Percentiles rank a stretch among this genome's conserved stretches.
These are phyloP conservation scores for Fonsecaea monophora DNA, from an alignment of 2,329 filamentous ascomycete species.

Conservation along the genomic window DNA sequence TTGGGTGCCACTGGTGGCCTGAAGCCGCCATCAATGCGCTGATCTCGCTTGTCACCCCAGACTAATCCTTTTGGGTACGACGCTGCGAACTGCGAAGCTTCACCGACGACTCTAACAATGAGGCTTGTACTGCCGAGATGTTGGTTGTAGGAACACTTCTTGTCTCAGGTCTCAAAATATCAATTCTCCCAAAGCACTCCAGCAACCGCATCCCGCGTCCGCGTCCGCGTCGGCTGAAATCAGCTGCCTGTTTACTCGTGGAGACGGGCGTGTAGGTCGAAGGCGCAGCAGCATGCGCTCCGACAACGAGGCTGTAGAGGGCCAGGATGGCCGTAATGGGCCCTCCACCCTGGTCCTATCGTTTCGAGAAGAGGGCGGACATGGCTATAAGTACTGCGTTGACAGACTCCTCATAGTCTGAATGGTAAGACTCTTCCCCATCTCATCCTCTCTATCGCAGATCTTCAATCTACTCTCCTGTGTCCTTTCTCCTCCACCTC, in stretches of 20 bases:
- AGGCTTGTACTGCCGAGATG: not conserved
- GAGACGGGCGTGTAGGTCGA: not conserved
- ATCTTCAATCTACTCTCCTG: not conserved
- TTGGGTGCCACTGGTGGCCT: not conserved
- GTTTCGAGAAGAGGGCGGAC: not conserved
- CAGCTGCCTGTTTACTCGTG: not conserved
- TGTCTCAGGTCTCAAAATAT: slow-evolving; percentile 12
- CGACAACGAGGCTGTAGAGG: slow-evolving; percentile 4
- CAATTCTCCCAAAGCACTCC: not conserved
- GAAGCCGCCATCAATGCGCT: not conserved
- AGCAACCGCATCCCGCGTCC: not conserved
- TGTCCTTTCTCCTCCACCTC: not conserved
- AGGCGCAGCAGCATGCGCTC: slow-evolving; percentile 4
- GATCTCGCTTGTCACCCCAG: not conserved
- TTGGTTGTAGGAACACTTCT: not conserved
- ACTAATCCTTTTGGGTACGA: slow-evolving; percentile 13
- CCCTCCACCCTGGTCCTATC: not conserved
- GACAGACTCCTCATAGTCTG: not conserved
- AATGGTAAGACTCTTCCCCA: not conserved
- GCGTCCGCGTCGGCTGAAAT: not conserved
- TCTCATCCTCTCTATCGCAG: not conserved
- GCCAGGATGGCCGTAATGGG: not conserved
- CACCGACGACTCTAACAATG: not conserved
- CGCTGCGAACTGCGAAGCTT: not conserved
- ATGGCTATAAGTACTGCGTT: not conserved